Evolutionary conservation across 2,329 filamentous ascomycete genomes (phyloP).

Genomic region (Teratosphaeria viscida): DNA sequence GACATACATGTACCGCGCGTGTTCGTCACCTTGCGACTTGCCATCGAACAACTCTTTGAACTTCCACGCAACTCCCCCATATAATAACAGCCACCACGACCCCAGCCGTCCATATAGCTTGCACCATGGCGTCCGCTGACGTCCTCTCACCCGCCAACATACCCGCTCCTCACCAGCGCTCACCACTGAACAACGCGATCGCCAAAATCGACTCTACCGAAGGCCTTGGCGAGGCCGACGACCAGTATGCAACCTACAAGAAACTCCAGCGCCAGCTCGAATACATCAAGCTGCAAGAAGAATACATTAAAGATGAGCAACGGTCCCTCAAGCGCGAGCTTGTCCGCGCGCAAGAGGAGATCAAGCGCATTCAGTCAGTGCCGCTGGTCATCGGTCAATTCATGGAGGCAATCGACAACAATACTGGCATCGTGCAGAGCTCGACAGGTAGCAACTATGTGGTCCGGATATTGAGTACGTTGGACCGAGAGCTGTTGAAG

Average conservation of each 20-base stretch:
- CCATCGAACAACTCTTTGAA: not conserved
- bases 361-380: constrained; percentile 98
- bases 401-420: constrained; percentile 99
- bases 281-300: constrained; percentile 95
- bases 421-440: constrained; percentile 96
- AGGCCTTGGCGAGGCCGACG: constrained; percentile 69
- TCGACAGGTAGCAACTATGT: constrained; percentile 98
- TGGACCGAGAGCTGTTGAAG: constrained; percentile 96
- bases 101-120: not conserved
- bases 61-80: not conserved
- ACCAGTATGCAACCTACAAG: constrained; percentile 93
- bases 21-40: not conserved
- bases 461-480: constrained; percentile 92
- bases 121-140: constrained; percentile 70
- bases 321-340: constrained; percentile 94
- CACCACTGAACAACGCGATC: constrained; percentile 64
- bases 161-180: constrained; percentile 69
- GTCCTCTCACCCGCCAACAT: constrained; percentile 71
- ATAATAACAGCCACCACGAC: not conserved
- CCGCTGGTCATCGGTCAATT: constrained; percentile 97
- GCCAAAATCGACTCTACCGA: constrained; percentile 86
- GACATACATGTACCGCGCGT: not conserved
- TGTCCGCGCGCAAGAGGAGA: constrained; percentile 95
- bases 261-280: constrained; percentile 93
- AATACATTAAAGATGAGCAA: constrained; percentile 99